These are phyloP conservation scores for Pestalotiopsis sp. DNA, from an alignment of 2,329 filamentous ascomycete genomes.

Conservation along the genomic window DNA sequence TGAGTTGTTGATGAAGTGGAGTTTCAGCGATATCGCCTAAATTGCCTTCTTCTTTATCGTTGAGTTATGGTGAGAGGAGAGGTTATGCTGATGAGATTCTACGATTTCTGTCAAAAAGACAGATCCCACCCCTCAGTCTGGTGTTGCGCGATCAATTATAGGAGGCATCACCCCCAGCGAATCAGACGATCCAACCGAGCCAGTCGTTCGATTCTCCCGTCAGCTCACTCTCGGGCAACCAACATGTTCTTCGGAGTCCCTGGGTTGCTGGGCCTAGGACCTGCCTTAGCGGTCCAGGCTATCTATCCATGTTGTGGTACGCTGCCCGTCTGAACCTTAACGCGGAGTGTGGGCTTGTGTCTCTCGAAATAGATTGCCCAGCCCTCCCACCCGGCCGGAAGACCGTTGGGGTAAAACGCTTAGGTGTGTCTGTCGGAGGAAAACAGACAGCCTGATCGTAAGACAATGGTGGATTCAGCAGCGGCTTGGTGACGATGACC, in stretches of 20 bases:
- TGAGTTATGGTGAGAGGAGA: neutral
- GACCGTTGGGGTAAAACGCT: constrained; percentile 3
- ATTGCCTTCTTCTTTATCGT: too few relatives aligned
- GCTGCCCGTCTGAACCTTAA: constrained; percentile 2
- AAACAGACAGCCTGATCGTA: neutral
- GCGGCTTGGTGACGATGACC: neutral
- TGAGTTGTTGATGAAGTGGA: neutral
- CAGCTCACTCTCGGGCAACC: neutral
- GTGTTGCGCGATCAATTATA: neutral
- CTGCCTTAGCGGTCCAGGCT: neutral
- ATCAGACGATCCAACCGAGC: neutral
- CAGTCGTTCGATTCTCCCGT: neutral
- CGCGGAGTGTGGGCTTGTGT: neutral
- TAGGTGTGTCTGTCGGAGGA: neutral
- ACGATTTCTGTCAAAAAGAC: neutral
- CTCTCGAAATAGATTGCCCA: neutral
- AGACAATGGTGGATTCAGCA: neutral
- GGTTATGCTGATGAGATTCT: neutral
- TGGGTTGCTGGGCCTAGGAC: neutral
- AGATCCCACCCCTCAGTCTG: neutral
- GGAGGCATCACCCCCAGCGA: neutral
- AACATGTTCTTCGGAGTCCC: neutral
- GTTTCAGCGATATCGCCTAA: too few relatives aligned
- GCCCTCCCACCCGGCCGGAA: neutral
- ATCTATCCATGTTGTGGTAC: neutral